phyloP scores from a whole-genome alignment of 768 basidiomycete genomes.

The Naganishia friedmannii region DNA sequence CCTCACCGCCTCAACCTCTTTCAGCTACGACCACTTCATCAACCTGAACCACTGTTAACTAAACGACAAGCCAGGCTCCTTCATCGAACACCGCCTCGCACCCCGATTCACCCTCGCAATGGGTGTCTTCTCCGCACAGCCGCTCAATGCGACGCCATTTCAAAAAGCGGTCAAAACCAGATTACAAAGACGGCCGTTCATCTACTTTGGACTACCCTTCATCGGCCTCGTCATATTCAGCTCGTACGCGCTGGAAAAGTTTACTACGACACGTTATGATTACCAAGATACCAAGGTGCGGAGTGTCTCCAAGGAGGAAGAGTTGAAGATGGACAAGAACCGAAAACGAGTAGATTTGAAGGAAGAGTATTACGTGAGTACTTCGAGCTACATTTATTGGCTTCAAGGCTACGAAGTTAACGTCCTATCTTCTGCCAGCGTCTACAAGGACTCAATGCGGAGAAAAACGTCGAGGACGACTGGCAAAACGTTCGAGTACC shows the following conservation, averaged over 20 bases:
- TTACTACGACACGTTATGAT: conserved; percentile 91
- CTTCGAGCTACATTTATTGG: neutral
- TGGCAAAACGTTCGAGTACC: conserved; percentile 85
- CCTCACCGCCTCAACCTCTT: too few relatives aligned
- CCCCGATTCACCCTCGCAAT: neutral
- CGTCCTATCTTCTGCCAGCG: conserved; percentile 15
- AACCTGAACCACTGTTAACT: too few relatives aligned
- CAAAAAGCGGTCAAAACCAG: conserved; percentile 32
- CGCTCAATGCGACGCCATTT: conserved; percentile 33
- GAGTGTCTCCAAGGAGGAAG: conserved; percentile 71
- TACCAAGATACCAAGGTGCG: conserved; percentile 74
- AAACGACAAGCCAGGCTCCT: neutral
- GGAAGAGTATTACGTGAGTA: conserved; percentile 91
- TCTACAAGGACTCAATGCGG: conserved; percentile 28
- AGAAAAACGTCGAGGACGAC: conserved; percentile 51
- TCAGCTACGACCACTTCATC: too few relatives aligned
- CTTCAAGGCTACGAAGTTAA: neutral
- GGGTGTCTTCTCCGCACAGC: conserved; percentile 39
- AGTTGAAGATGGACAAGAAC: conserved; percentile 66
- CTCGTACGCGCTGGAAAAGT: conserved; percentile 73
- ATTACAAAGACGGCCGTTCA: conserved; percentile 45
- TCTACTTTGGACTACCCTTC: conserved; percentile 81
- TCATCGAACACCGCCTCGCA: neutral
- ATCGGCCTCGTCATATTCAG: conserved; percentile 77
- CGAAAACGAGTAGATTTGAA: conserved; percentile 84